phyloP scores from a whole-genome alignment of 2,329 filamentous ascomycete genomes.

The Aspergillus oerlinghausenensis region DNA sequence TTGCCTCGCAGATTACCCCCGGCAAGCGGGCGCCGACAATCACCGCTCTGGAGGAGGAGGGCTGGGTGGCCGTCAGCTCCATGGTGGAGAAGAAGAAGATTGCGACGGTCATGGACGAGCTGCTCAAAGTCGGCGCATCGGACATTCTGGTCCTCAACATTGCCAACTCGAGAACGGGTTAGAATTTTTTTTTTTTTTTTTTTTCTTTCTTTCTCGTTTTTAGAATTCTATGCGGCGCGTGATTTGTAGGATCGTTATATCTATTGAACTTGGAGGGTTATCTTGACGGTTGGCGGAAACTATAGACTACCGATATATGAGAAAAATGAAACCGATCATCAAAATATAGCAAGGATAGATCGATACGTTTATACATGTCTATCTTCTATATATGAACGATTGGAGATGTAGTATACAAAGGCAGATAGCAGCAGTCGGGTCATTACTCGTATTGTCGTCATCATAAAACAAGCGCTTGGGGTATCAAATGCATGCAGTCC shows the following conservation, averaged over 20 bases:
- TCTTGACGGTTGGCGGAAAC: not conserved
- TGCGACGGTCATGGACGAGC: constrained; percentile 79
- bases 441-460: constrained; percentile 3
- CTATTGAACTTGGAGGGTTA: not conserved
- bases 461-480: constrained; percentile 1
- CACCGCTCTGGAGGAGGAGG: constrained; percentile 79
- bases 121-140: constrained; percentile 69
- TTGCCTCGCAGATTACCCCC: constrained; percentile 74
- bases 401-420: not conserved
- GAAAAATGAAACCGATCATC: not conserved
- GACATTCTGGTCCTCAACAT: constrained; percentile 85
- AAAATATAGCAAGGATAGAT: not conserved
- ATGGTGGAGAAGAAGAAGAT: constrained; percentile 91
- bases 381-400: constrained; percentile 3
- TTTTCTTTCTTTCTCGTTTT: constrained; percentile 1
- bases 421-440: not conserved
- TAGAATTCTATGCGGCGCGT: constrained; percentile 1
- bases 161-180: constrained; percentile 65
- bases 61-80: constrained; percentile 88
- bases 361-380: not conserved
- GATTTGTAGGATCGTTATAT: constrained; percentile 7
- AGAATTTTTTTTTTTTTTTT: constrained; percentile 9
- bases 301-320: not conserved
- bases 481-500: not conserved
- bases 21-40: constrained; percentile 91